Conservation (phyloP, 2,329 filamentous ascomycete genomes). For the Phaeoacremonium minimum region DNA sequence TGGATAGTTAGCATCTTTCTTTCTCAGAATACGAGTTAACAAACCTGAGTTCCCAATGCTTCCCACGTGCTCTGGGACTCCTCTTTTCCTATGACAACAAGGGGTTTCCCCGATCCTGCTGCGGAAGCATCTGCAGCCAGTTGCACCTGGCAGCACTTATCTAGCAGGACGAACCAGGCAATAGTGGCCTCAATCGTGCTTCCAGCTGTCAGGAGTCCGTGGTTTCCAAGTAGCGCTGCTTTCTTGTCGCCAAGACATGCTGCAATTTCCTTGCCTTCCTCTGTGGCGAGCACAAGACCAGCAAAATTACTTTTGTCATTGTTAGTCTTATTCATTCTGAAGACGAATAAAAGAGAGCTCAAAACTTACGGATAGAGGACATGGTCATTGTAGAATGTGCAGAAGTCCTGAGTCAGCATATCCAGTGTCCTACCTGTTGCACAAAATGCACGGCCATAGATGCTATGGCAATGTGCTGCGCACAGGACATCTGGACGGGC, state of each 20-base stretch:
- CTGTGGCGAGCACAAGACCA: conserved; percentile 33
- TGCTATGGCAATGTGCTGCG: conserved; percentile 47
- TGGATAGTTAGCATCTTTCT: conserved; percentile 7
- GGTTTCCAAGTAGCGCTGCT: conserved; percentile 37
- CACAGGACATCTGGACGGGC: conserved; percentile 55
- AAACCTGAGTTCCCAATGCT: conserved; percentile 14
- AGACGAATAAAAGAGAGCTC: neutral
- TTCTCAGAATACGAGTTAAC: too few species aligned
- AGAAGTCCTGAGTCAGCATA: conserved; percentile 55
- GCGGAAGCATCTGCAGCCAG: conserved; percentile 22
- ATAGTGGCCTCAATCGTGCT: conserved; percentile 33
- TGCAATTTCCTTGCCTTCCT: conserved; percentile 36
- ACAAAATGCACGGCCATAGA: conserved; percentile 56
- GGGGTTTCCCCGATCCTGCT: conserved; percentile 6
- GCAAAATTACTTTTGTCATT: conserved; percentile 6
- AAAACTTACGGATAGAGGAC: conserved; percentile 21
- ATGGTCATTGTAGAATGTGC: conserved; percentile 41
- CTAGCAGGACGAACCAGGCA: conserved; percentile 38
- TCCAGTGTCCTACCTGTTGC: conserved; percentile 50
- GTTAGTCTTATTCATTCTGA: too few species aligned
- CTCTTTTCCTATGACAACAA: conserved; percentile 14
- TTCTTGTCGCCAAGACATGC: conserved; percentile 32
- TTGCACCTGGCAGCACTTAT: conserved; percentile 28
- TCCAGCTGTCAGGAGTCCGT: conserved; percentile 37
- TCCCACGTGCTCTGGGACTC: conserved; percentile 15